These are phyloP conservation scores for Trametes versicolor DNA, from an alignment of 1,284 basidiomycete species.

Conservation along the genomic window DNA sequence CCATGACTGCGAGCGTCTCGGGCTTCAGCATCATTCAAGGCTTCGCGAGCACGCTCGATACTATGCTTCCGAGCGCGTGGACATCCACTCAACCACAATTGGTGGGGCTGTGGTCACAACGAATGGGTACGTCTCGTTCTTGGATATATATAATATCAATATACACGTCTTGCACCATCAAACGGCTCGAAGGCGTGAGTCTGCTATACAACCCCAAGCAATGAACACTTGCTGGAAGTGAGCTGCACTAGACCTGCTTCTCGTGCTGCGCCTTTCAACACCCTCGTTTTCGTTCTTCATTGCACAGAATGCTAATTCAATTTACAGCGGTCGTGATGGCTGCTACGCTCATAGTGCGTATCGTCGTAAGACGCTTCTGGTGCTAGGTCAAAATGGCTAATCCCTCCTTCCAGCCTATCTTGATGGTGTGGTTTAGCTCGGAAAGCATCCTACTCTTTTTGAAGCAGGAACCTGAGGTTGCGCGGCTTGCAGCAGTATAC, in stretches of 20 bases:
- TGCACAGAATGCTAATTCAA: neutral
- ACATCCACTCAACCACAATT: constrained; percentile 84
- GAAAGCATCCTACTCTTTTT: constrained; percentile 82
- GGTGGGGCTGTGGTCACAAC: constrained; percentile 91
- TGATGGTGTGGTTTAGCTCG: constrained; percentile 82
- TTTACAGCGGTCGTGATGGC: constrained; percentile 73
- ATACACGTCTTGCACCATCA: neutral
- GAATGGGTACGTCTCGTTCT: constrained; percentile 67
- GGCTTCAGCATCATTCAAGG: constrained; percentile 85
- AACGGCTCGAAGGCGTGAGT: too few relatives aligned
- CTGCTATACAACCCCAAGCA: too few relatives aligned
- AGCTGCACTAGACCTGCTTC: too few relatives aligned
- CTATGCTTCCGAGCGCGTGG: constrained; percentile 92
- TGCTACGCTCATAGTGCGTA: constrained; percentile 64
- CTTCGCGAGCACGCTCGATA: constrained; percentile 87
- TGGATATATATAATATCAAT: neutral
- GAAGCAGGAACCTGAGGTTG: constrained; percentile 89
- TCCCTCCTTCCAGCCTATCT: constrained; percentile 61
- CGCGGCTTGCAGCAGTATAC: constrained; percentile 80
- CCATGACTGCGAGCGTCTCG: constrained; percentile 86
- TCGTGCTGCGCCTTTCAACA: too few relatives aligned
- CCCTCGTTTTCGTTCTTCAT: neutral
- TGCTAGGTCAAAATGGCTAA: neutral
- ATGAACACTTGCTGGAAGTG: too few relatives aligned
- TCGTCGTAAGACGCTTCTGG: constrained; percentile 14